Base-by-base conservation (phyloP, 805 yeast species). In the Kuraishia hungarica region DNA sequence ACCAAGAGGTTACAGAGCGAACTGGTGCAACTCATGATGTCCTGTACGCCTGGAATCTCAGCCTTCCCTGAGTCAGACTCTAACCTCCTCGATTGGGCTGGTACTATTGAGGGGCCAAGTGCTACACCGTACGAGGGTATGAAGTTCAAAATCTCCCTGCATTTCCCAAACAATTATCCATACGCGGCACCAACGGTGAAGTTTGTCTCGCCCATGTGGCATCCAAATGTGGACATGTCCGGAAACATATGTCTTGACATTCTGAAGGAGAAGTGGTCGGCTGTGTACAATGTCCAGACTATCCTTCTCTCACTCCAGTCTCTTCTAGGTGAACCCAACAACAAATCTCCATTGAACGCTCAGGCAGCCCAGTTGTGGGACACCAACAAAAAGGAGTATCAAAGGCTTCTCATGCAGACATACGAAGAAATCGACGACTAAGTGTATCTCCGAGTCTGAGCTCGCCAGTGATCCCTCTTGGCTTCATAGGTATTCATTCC, bases 141-240 rank as follows among this genome's bases (percentile, higher is more conserved):
- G 63, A 94, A 88, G 46, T 90, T 90, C 73, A 90, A 90, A 78
- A 79, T 90, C 61, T 83, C 92, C 54, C 87, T 90, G 70, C 93
- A 88, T 70, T 90, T 90, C 85, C 96, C 97, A 68, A 88, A 96
- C 55, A 96, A 90, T 72, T 90, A 90, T 71, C 97, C 97, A 54
- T 90, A 89, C 79, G 89, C 90, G 76, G 96, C 97, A 55, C 97
- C 97, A 62, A 89, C 88, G 75, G 82, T 83, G 59, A 79, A 80
- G 59, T 89, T 89, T 78, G 87, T 91, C 60, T 89, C 96, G 52
- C 86, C 88, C 73, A 89, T 89, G 71, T 89, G 89, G 72, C 97
- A 89, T 71, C 96, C 96, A 61, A 89, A 89, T 72, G 89, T 89
- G 75, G 89, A 89, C 74, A 82, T 88, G 56, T 87, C 86, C 64